Conservation (phyloP, 106 monocot species). For the Apostasia shenzhenica region DNA sequence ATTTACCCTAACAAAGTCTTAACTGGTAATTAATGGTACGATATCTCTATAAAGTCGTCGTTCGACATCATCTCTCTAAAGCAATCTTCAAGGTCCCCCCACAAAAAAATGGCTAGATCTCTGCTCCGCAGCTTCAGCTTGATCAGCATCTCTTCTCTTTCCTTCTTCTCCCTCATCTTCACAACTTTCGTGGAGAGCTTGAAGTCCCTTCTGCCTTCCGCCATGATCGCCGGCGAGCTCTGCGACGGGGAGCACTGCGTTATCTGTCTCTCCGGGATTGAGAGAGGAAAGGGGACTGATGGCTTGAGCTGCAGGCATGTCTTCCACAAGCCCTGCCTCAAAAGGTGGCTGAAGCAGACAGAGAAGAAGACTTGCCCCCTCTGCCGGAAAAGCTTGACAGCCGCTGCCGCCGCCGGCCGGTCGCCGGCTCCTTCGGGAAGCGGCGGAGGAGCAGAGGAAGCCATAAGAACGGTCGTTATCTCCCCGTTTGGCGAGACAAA, state of each 20-base stretch:
- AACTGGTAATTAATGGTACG: no score
- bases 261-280: slow-evolving; percentile 1
- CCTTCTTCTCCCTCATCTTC: neutral
- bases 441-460: neutral
- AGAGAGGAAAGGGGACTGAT: neutral
- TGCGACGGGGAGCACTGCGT: neutral
- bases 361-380: neutral
- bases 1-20: no score
- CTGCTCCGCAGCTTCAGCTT: no score
- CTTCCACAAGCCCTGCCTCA: neutral
- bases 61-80: no score
- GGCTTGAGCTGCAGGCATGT: slow-evolving; percentile 3
- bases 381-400: neutral
- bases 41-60: no score
- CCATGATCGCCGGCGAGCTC: neutral
- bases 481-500: neutral
- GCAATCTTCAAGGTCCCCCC: no score
- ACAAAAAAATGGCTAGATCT: neutral
- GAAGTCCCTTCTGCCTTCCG: neutral
- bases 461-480: neutral
- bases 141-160: no score
- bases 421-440: no score
- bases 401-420: no score
- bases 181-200: neutral
- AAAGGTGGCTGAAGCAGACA: neutral